Evolutionary conservation across 352 stramenopile genomes (phyloP).

Genomic region (Globisporangium ultimum): DNA sequence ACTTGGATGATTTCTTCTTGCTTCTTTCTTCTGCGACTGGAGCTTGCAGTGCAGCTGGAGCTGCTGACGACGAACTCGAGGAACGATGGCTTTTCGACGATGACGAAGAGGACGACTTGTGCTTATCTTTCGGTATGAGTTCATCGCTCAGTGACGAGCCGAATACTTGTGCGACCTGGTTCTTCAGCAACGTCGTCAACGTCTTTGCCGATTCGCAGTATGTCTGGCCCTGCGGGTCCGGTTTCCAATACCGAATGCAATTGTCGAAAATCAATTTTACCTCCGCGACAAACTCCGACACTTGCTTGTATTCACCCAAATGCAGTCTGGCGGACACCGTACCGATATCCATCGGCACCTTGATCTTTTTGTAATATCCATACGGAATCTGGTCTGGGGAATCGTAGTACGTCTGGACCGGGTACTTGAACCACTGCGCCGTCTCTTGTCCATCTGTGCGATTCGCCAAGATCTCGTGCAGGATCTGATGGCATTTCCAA

Average conservation of each 20-base stretch:
- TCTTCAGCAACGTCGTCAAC: slow-evolving; percentile 51
- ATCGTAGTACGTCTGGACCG: slow-evolving; percentile 81
- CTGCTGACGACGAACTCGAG: slow-evolving; percentile 18
- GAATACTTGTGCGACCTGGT: slow-evolving; percentile 35
- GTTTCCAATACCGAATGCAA: slow-evolving; percentile 79
- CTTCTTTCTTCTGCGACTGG: slow-evolving; percentile 18
- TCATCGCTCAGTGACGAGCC: slow-evolving; percentile 23
- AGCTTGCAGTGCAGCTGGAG: neutral
- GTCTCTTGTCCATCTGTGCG: slow-evolving; percentile 76
- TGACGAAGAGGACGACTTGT: slow-evolving; percentile 29
- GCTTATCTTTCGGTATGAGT: slow-evolving; percentile 33
- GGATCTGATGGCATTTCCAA: slow-evolving; percentile 83
- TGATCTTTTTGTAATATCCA: slow-evolving; percentile 79
- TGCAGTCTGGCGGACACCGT: slow-evolving; percentile 74
- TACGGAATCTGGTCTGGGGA: slow-evolving; percentile 81
- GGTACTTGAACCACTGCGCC: slow-evolving; percentile 87
- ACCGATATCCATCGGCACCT: slow-evolving; percentile 78
- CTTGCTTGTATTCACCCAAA: slow-evolving; percentile 59
- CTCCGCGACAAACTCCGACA: slow-evolving; percentile 51
- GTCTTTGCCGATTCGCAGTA: slow-evolving; percentile 77
- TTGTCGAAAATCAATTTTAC: slow-evolving; percentile 86
- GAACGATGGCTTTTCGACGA: slow-evolving; percentile 20
- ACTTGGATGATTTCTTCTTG: slow-evolving; percentile 38
- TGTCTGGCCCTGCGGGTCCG: slow-evolving; percentile 65
- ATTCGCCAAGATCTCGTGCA: slow-evolving; percentile 72